phyloP scores from a whole-genome alignment of 805 yeast species.

The Metschnikowia colocasiae region DNA sequence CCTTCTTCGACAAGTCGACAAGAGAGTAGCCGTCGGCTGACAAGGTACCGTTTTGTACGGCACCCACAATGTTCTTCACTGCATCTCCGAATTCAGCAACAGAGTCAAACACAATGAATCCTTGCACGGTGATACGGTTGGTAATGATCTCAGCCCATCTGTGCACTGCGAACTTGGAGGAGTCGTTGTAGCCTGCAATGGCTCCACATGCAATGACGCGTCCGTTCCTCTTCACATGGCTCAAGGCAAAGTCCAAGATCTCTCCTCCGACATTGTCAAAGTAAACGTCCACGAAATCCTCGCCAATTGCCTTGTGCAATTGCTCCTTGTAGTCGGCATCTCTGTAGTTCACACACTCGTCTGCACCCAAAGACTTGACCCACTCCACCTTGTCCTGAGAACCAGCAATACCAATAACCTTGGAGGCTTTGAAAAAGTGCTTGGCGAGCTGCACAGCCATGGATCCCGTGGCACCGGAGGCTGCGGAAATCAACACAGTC shows the following conservation, averaged over 20 bases:
- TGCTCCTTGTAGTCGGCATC: slow-evolving; percentile 28
- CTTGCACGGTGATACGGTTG: slow-evolving; percentile 49
- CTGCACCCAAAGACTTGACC: slow-evolving; percentile 54
- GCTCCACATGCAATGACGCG: slow-evolving; percentile 60
- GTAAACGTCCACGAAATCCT: slow-evolving; percentile 48
- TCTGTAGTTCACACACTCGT: slow-evolving; percentile 52
- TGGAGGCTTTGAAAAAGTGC: slow-evolving; percentile 47
- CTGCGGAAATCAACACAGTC: slow-evolving; percentile 55
- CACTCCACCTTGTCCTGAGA: slow-evolving; percentile 50
- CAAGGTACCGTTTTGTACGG: slow-evolving; percentile 41
- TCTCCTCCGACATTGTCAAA: slow-evolving; percentile 67
- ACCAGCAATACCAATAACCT: slow-evolving; percentile 62
- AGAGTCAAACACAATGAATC: slow-evolving; percentile 51
- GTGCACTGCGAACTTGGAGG: slow-evolving; percentile 31
- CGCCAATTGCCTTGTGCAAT: slow-evolving; percentile 35
- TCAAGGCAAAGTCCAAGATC: slow-evolving; percentile 45
- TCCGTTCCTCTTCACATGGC: slow-evolving; percentile 38
- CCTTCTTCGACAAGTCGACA: slow-evolving; percentile 38
- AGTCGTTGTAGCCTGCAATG: slow-evolving; percentile 54
- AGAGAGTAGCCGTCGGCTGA: slow-evolving; percentile 34
- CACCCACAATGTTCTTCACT: slow-evolving; percentile 29
- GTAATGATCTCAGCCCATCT: slow-evolving; percentile 44
- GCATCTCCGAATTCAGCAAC: slow-evolving; percentile 36
- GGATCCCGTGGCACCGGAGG: slow-evolving; percentile 74
- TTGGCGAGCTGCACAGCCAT: slow-evolving; percentile 55